Evolutionary conservation across 2,329 filamentous ascomycete species (phyloP).

Genomic region (Clonostachys byssicola): DNA sequence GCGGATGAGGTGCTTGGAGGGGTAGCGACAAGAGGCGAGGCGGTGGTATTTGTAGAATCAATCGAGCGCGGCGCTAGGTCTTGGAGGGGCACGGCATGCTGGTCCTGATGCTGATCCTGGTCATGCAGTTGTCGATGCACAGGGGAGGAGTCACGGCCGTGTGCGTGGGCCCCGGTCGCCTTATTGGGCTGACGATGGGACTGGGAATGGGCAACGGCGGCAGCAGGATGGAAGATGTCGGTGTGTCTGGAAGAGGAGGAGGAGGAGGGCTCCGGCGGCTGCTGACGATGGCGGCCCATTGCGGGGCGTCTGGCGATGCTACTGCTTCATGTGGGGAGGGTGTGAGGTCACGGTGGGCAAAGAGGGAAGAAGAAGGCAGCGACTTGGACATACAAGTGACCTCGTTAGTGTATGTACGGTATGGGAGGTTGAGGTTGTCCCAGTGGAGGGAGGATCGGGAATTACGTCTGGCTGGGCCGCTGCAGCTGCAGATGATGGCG

Average conservation of each 20-base stretch:
- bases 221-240: background rate
- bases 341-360: background rate
- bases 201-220: background rate
- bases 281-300: too few species aligned
- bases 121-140: slow-evolving; percentile 2
- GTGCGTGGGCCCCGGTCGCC: too few species aligned
- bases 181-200: background rate
- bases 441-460: too few species aligned
- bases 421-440: too few species aligned
- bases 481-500: too few species aligned
- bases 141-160: background rate
- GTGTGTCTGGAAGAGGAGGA: slow-evolving; percentile 1
- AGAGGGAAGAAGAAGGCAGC: background rate
- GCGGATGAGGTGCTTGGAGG: slow-evolving; percentile 1
- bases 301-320: slow-evolving; percentile 1
- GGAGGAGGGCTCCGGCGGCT: background rate
- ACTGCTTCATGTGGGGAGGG: background rate
- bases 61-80: background rate
- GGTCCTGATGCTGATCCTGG: background rate
- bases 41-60: background rate
- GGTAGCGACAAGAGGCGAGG: background rate
- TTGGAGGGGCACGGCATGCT: slow-evolving; percentile 2
- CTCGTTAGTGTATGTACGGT: too few species aligned
- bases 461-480: background rate
- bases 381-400: background rate